Evolutionary conservation across 495 filamentous ascomycete species (phyloP), one percentile per base, ranked within the genome.

Genomic region (Cenococcum geophilum): DNA sequence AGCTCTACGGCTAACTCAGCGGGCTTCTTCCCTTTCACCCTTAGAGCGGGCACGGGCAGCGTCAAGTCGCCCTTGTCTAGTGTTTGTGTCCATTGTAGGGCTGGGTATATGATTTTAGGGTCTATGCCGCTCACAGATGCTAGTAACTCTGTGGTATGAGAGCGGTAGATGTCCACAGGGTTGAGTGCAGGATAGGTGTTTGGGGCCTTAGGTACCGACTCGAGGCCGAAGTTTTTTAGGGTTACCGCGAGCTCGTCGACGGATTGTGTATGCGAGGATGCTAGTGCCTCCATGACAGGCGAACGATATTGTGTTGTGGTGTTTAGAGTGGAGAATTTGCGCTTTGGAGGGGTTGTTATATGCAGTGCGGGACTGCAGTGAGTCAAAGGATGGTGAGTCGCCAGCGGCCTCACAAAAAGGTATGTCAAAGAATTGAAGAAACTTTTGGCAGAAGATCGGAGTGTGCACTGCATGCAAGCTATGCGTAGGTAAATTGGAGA

Each of bases 41-140:
- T 80, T 55, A 97, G 77, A 12, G 91, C 81, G 8, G 92, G 86
- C 35, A 89, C 86, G 54, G 92, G 83, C 37, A 96, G 76, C 49
- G 86, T 77, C 64, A 97, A 75, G 71, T 97, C 92, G 62, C 92
- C 92, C 79, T 95, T 95, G 59, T 96, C 92, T 27, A 95, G 76
- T 51, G 83, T 83, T 63, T 81, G 79, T 14, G 92, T 96, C 90
- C 89, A 96, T 69, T 83, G 77, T 36, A 97, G 74, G 32, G 83
- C 82, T 20, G 85, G 77, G 68, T 88, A 95, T 70, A 98, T 89
- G 71, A 91, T 82, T 52, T 79, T 79, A 2, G 83, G 67, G 49
- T 92, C 87, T 53, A 92, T 85, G 10, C 83, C 66, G 20, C 86
- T 84, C 53, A 87, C 80, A n/a, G 81, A 76, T n/a, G 81, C 79